These are phyloP conservation scores for Talaromyces nanjingensis DNA, from an alignment of 495 filamentous ascomycete genomes.

Conservation along the genomic window DNA sequence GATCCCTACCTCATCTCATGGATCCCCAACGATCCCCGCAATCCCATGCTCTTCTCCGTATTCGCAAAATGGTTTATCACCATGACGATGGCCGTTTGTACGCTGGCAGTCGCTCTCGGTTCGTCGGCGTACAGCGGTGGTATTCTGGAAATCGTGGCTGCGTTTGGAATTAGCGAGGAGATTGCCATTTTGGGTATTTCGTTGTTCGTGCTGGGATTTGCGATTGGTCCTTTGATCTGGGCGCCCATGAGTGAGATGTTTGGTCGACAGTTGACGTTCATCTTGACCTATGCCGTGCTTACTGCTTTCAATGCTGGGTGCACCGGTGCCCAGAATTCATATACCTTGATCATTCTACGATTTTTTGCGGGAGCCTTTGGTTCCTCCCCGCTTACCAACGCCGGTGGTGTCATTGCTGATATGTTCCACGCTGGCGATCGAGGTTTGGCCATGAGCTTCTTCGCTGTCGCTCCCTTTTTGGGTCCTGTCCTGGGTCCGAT, in stretches of 20 bases:
- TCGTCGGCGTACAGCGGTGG: slow-evolving; percentile 74
- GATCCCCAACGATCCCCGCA: slow-evolving; percentile 62
- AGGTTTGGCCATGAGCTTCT: slow-evolving; percentile 57
- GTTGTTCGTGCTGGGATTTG: slow-evolving; percentile 70
- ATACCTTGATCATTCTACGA: slow-evolving; percentile 63
- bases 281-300: slow-evolving; percentile 53
- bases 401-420: slow-evolving; percentile 69
- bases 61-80: slow-evolving; percentile 68
- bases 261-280: slow-evolving; percentile 64
- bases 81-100: slow-evolving; percentile 55
- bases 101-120: slow-evolving; percentile 67
- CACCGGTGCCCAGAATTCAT: slow-evolving; percentile 54
- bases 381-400: slow-evolving; percentile 64
- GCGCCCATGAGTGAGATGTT: slow-evolving; percentile 65
- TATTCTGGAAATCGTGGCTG: slow-evolving; percentile 48
- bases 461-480: slow-evolving; percentile 61
- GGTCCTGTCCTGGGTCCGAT: slow-evolving; percentile 60
- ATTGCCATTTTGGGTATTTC: slow-evolving; percentile 63
- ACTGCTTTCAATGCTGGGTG: slow-evolving; percentile 64
- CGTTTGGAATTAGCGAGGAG: slow-evolving; percentile 54
- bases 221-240: slow-evolving; percentile 58
- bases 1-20: slow-evolving; percentile 72
- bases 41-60: slow-evolving; percentile 59
- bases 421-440: slow-evolving; percentile 60
- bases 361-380: slow-evolving; percentile 79